These are phyloP conservation scores for Dittrichia graveolens DNA, from an alignment of 129 eudicot species.

Conservation along the genomic window DNA sequence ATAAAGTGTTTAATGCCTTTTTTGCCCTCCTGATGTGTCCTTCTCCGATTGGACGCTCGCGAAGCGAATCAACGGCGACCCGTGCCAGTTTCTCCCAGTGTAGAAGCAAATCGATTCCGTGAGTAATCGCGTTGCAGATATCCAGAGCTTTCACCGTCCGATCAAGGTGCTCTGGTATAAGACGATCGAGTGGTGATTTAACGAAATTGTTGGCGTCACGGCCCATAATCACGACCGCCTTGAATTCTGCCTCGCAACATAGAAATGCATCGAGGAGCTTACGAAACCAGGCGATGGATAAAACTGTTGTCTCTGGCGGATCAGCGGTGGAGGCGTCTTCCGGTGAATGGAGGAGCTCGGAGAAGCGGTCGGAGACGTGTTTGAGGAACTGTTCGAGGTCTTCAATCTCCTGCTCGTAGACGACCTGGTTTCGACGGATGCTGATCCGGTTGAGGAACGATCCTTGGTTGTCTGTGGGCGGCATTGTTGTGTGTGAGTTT, in stretches of 20 bases:
- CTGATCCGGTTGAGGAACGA: slow-evolving; percentile 89
- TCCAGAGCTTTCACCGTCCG: slow-evolving; percentile 76
- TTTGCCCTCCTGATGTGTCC: slow-evolving; percentile 69
- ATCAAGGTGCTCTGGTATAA: slow-evolving; percentile 73
- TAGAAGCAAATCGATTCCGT: slow-evolving; percentile 60
- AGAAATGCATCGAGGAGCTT: slow-evolving; percentile 69
- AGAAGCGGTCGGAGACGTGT: slow-evolving; percentile 71
- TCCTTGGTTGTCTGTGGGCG: slow-evolving; percentile 62
- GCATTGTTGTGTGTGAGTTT: slow-evolving; percentile 41
- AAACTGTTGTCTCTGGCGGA: slow-evolving; percentile 33
- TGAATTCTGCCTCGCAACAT: slow-evolving; percentile 80
- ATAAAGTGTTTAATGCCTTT: slow-evolving; percentile 55
- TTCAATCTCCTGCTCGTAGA: slow-evolving; percentile 62
- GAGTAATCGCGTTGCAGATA: slow-evolving; percentile 69
- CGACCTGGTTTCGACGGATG: slow-evolving; percentile 86
- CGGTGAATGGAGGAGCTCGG: slow-evolving; percentile 50
- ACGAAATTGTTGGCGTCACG: slow-evolving; percentile 60
- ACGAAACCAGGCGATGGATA: slow-evolving; percentile 73
- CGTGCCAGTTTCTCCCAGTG: slow-evolving; percentile 69
- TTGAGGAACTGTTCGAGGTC: slow-evolving; percentile 76
- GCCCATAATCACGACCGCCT: slow-evolving; percentile 68
- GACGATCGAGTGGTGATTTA: slow-evolving; percentile 80
- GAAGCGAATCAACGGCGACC: slow-evolving; percentile 58
- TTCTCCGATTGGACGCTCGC: slow-evolving; percentile 63
- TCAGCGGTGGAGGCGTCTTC: slow-evolving; percentile 24